Conservation (phyloP, 2,329 filamentous ascomycete species). For the Colletotrichum phormii region DNA sequence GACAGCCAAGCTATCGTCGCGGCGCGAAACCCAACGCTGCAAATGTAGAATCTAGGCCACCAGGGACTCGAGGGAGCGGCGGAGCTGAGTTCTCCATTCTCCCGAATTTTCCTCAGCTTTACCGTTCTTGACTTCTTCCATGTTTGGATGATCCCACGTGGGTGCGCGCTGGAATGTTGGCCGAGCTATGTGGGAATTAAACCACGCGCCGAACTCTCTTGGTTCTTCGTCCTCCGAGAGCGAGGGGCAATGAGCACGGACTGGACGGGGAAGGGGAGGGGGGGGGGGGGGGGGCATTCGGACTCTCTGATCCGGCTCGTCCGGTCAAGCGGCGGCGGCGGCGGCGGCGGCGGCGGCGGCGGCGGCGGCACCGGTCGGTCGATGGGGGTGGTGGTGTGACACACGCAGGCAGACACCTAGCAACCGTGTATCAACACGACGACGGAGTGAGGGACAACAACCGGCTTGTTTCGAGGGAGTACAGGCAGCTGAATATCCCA, state of each 20-base stretch:
- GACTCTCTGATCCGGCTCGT: neutral
- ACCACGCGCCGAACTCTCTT: neutral
- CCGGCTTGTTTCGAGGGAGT: neutral
- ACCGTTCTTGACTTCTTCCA: neutral
- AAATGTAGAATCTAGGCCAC: neutral
- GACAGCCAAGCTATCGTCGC: too few species aligned
- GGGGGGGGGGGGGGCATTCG: neutral
- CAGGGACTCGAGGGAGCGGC: neutral
- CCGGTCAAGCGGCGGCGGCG: neutral
- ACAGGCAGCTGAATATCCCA: neutral
- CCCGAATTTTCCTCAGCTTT: neutral
- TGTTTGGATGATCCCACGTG: neutral
- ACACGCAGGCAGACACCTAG: neutral
- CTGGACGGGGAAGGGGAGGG: neutral
- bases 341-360: too few species aligned
- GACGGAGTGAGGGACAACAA: neutral
- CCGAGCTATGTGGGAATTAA: neutral
- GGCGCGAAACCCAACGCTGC: too few species aligned
- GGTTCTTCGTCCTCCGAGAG: neutral
- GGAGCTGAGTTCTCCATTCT: neutral
- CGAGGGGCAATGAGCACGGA: neutral
- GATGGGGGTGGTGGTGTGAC: neutral
- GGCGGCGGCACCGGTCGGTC: too few species aligned
- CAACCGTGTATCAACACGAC: slow-evolving; percentile 8
- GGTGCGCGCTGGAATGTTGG: neutral